phyloP scores from a whole-genome alignment of 805 yeast species.

The Lipomyces kockii region DNA sequence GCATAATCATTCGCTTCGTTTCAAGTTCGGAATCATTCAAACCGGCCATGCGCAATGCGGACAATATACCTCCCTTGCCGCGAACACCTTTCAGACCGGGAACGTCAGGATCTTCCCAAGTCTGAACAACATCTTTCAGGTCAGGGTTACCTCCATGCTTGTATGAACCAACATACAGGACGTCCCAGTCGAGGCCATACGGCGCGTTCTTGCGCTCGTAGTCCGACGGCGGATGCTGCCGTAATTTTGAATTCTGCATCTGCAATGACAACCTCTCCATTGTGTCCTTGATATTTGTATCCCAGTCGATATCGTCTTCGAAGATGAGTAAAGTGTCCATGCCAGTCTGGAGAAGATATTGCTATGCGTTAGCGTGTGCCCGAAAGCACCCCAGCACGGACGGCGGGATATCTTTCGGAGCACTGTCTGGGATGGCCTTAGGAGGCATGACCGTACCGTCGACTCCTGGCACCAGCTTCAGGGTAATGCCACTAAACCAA shows the following conservation, averaged over 20 bases:
- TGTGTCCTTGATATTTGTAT: conserved; percentile 18
- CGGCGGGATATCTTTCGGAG: conserved; percentile 13
- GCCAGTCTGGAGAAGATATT: conserved; percentile 16
- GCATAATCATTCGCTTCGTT: conserved; percentile 19
- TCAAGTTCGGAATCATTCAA: conserved; percentile 7
- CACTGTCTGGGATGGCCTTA: conserved; percentile 21
- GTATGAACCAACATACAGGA: conserved; percentile 26
- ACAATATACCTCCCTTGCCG: conserved; percentile 1
- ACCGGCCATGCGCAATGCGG: neutral
- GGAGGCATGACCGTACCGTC: conserved; percentile 18
- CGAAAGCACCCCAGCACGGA: conserved; percentile 27
- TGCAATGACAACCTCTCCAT: conserved; percentile 17
- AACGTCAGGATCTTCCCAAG: conserved; percentile 18
- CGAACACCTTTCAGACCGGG: conserved; percentile 11
- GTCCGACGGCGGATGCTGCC: conserved; percentile 20
- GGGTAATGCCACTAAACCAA: conserved; percentile 16
- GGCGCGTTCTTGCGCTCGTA: conserved; percentile 26
- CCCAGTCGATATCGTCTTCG: conserved; percentile 30
- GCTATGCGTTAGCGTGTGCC: conserved; percentile 28
- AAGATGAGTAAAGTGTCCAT: conserved; percentile 22
- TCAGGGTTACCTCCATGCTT: conserved; percentile 18
- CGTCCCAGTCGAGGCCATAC: conserved; percentile 33
- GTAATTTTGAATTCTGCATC: conserved; percentile 9
- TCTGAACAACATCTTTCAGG: conserved; percentile 13
- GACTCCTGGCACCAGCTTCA: conserved; percentile 19